Evolutionary conservation across 2,329 filamentous ascomycete species (phyloP), one percentile per base, ranked within the genome.

Genomic region (Fulvia fulva): DNA sequence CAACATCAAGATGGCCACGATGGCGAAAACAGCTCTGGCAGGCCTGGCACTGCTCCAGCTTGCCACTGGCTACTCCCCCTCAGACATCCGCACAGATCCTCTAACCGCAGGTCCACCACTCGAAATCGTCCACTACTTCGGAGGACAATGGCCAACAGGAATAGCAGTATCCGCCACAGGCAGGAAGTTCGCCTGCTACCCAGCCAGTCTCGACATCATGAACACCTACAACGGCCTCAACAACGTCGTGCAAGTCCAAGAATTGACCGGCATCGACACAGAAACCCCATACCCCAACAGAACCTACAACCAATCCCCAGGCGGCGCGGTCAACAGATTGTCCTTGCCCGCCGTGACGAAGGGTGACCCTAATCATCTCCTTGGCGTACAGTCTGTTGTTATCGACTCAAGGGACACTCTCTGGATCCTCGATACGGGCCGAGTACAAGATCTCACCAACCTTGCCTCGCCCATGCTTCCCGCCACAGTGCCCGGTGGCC

Each of bases 341-440:
- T 78, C 76, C 1, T 68, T 62, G 14, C 78, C 78, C 7, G 65
- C 73, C 2, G 67, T 62, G 11, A 61, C 61, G 62, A 74, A 14
- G 71, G 73, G 78, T 59, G 75, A 79, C 55, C 70, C 71, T 9
- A 65, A 76, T 58, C 74, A 80, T 62, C 68, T 81, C 2, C 76
- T 80, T 46, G 76, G 76, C 46, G 77, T 81, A 0, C 79, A 81
- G 65, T 76, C 72, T 34, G 77, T 81, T 0, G 77, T 81, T 14
- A 71, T 81, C 14, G 78, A 81, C 60, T 63, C 78, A 0, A 63
- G 67, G 1, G 77, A 81, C 63, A 74, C 76, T 5, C 71, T 81
- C 14, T 81, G 78, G 78, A 77, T 81, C 55, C 73, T 81, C 6
- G 79, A 81, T 59, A 81, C 78, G 2, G 78, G 78, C 5, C 74